Conservation (phyloP, 192 early-diverging fungal genomes). For the Backusella sp. region DNA sequence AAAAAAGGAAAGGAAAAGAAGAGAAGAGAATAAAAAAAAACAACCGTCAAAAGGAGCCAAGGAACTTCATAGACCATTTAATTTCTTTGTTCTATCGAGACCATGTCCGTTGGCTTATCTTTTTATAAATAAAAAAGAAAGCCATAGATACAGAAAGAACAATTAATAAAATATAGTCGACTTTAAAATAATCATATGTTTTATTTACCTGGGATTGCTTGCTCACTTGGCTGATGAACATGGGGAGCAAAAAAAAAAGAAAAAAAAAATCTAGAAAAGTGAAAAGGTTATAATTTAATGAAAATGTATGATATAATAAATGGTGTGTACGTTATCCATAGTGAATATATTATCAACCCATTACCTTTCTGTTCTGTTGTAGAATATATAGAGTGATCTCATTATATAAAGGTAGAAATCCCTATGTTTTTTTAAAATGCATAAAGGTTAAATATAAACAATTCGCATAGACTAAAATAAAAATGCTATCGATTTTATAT, state of each 20-base stretch:
- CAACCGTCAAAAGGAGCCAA: not conserved
- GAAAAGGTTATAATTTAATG: too few species aligned
- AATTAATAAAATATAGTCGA: not conserved
- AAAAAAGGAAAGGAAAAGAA: not conserved
- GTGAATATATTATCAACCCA: slow-evolving; percentile 59
- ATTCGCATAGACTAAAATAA: too few species aligned
- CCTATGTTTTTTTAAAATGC: too few species aligned
- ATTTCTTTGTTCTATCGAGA: not conserved
- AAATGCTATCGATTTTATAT: too few species aligned
- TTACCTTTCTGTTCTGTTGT: too few species aligned
- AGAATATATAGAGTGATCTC: too few species aligned
- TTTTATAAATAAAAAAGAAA: not conserved
- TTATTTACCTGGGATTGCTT: not conserved
- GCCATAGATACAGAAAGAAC: not conserved
- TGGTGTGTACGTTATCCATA: too few species aligned
- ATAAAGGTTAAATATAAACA: too few species aligned
- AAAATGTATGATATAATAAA: too few species aligned
- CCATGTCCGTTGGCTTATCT: not conserved
- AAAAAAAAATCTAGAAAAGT: slow-evolving; percentile 43
- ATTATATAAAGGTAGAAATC: too few species aligned
- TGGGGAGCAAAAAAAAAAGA: not conserved
- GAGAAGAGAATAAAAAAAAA: not conserved
- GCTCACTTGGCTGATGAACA: not conserved
- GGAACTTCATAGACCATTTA: not conserved
- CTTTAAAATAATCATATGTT: not conserved